These are phyloP conservation scores for Cryptomeria japonica DNA, from an alignment of 75 land plant genomes.

Conservation along the genomic window DNA sequence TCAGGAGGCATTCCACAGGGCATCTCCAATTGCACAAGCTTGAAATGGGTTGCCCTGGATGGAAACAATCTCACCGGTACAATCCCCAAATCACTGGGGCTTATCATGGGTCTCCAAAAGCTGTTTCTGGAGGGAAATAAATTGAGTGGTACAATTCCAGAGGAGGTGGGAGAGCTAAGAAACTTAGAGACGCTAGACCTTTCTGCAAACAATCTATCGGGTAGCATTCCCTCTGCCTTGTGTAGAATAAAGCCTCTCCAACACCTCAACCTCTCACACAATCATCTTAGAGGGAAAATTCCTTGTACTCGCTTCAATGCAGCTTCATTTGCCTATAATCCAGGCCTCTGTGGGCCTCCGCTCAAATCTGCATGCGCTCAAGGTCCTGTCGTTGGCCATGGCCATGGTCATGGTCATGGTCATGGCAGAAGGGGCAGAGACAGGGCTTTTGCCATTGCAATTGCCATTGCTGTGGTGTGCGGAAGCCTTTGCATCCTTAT, in stretches of 20 bases:
- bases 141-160: conserved; percentile 30
- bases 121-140: conserved; percentile 23
- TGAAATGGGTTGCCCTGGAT: conserved; percentile 40
- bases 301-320: conserved; percentile 57
- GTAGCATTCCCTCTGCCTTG: conserved; percentile 61
- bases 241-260: conserved; percentile 28
- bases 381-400: neutral
- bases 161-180: conserved; percentile 39
- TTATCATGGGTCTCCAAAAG: conserved; percentile 14
- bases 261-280: conserved; percentile 65
- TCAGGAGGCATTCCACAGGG: conserved; percentile 51
- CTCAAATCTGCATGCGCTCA: conserved; percentile 15
- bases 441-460: conserved; percentile 26
- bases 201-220: conserved; percentile 68
- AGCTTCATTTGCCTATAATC: conserved; percentile 63
- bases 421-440: conserved; percentile 17
- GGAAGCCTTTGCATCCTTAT: conserved; percentile 25
- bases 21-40: conserved; percentile 43
- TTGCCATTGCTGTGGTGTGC: conserved; percentile 38
- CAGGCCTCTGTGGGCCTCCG: conserved; percentile 72
- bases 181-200: conserved; percentile 54
- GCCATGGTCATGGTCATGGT: neutral
- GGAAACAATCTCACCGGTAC: conserved; percentile 58
- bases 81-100: conserved; percentile 49
- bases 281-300: conserved; percentile 69